Evolutionary conservation across 2,329 filamentous ascomycete species (phyloP).

Genomic region (Chalara sp.): DNA sequence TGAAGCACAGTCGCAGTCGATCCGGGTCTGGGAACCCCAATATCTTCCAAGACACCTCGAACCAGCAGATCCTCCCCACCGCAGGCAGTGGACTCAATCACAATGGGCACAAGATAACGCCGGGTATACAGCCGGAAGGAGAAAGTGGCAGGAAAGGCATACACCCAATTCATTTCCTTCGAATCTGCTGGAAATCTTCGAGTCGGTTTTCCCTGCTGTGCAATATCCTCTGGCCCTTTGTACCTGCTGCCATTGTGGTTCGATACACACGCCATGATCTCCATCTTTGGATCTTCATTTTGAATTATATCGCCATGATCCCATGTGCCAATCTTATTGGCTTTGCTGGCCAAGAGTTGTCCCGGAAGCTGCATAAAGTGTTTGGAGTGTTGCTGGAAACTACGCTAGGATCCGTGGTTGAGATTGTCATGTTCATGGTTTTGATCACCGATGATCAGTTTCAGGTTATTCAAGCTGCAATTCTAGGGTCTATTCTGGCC

Average conservation of each 20-base stretch:
- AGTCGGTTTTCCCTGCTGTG: constrained; percentile 56
- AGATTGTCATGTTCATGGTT: constrained; percentile 78
- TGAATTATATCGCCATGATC: constrained; percentile 72
- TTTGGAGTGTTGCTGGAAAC: constrained; percentile 56
- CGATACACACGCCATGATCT: constrained; percentile 46
- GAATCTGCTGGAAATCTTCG: constrained; percentile 57
- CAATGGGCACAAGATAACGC: constrained; percentile 24
- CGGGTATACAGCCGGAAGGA: constrained; percentile 41
- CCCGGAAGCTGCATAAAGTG: constrained; percentile 70
- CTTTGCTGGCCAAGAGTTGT: constrained; percentile 66
- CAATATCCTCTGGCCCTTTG: constrained; percentile 70
- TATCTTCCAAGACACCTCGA: not conserved
- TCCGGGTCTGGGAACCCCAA: not conserved
- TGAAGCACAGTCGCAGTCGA: not conserved
- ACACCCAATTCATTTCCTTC: constrained; percentile 56
- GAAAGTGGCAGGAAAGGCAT: constrained; percentile 64
- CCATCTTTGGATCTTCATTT: constrained; percentile 58
- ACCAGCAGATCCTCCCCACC: not conserved
- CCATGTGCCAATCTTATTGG: constrained; percentile 70
- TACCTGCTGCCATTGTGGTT: constrained; percentile 64
- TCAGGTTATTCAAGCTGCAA: constrained; percentile 75
- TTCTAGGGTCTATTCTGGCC: constrained; percentile 75
- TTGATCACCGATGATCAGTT: constrained; percentile 51
- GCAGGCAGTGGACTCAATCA: constrained; percentile 9
- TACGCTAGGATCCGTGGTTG: constrained; percentile 66